phyloP scores from a whole-genome alignment of 495 filamentous ascomycete species.

The Hypoxylon intermedium region DNA sequence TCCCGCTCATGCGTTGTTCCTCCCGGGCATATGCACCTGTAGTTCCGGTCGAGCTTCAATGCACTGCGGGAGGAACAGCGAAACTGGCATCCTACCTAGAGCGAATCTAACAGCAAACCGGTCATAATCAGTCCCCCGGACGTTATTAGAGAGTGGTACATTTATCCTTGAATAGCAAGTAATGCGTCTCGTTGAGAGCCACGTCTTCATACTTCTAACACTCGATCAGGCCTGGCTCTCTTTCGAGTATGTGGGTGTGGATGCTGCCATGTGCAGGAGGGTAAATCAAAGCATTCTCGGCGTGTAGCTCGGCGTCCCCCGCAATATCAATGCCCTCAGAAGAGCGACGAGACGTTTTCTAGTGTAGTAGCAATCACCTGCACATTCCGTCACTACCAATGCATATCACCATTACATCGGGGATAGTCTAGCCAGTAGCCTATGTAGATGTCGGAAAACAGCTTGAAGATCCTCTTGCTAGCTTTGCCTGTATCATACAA shows the following conservation, averaged over 20 bases:
- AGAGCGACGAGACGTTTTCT: neutral
- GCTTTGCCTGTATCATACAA: neutral
- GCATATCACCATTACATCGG: conserved; percentile 31
- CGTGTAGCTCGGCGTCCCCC: conserved; percentile 28
- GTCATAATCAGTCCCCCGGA: neutral
- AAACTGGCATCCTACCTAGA: conserved; percentile 19
- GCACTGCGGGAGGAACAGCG: conserved; percentile 5
- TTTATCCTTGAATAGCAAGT: conserved; percentile 12
- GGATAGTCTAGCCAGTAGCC: conserved; percentile 15
- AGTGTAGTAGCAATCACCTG: conserved; percentile 9
- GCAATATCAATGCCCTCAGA: conserved; percentile 19
- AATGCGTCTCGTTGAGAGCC: conserved; percentile 30
- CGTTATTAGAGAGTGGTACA: conserved; percentile 1
- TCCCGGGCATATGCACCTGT: conserved; percentile 40
- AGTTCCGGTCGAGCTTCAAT: conserved; percentile 39
- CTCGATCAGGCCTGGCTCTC: conserved; percentile 10
- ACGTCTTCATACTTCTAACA: conserved; percentile 31
- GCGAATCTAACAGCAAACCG: conserved; percentile 19
- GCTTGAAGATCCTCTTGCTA: neutral
- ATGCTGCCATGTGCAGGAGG: conserved; percentile 13
- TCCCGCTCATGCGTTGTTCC: conserved; percentile 40
- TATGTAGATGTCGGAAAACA: conserved; percentile 3
- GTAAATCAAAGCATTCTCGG: conserved; percentile 25
- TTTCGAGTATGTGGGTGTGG: conserved; percentile 29
- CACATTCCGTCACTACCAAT: conserved; percentile 19